Conservation (phyloP, 331 rosid species). For the Phaseolus coccineus region DNA sequence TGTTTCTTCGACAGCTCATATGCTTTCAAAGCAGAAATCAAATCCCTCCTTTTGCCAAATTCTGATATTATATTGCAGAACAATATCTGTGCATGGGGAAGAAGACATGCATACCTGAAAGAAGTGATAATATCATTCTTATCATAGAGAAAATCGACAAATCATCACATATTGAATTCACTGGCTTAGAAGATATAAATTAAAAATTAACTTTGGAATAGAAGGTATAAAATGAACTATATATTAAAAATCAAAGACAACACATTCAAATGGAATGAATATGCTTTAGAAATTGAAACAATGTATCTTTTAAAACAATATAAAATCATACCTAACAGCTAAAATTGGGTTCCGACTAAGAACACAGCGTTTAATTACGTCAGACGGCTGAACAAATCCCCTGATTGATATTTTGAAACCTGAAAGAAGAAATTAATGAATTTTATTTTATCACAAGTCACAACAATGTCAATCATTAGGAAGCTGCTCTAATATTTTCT, state of each 20-base stretch:
- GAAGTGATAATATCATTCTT: conserved; percentile 29
- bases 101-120: conserved; percentile 88
- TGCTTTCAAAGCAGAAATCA: conserved; percentile 75
- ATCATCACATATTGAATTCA: neutral
- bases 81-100: conserved; percentile 74
- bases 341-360: conserved; percentile 63
- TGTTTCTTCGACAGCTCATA: conserved; percentile 70
- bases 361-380: conserved; percentile 72
- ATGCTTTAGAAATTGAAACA: conserved; percentile 24
- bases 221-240: neutral
- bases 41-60: conserved; percentile 81
- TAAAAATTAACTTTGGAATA: neutral
- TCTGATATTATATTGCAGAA: conserved; percentile 71
- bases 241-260: conserved; percentile 13
- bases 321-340: conserved; percentile 84
- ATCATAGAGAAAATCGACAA: neutral
- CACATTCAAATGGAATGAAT: conserved; percentile 18
- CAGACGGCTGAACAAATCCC: conserved; percentile 68
- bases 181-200: conserved; percentile 15
- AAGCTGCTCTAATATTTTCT: neutral
- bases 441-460: conserved; percentile 41
- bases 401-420: conserved; percentile 75
- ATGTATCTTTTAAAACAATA: conserved; percentile 19
- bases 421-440: conserved; percentile 56
- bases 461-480: conserved; percentile 24